These are phyloP conservation scores for Calonectria fujianensis DNA, from an alignment of 2,329 filamentous ascomycete species.

Conservation along the genomic window DNA sequence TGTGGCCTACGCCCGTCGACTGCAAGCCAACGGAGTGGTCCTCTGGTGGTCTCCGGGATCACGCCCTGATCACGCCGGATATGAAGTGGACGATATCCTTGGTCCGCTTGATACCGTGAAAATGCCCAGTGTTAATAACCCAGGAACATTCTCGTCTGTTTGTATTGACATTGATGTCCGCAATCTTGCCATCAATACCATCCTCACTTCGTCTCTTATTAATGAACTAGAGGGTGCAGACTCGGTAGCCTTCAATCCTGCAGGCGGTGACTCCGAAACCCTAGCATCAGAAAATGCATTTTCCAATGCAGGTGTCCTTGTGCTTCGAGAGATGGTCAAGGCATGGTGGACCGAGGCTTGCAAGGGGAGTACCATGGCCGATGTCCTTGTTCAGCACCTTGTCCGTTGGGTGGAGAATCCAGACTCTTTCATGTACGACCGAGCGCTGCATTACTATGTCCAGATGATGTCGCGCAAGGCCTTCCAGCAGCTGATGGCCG, in stretches of 20 bases:
- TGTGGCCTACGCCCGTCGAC: conserved; percentile 90
- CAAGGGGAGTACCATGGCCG: conserved; percentile 92
- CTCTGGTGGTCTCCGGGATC: conserved; percentile 96
- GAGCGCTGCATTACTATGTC: conserved; percentile 95
- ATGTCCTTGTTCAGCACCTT: conserved; percentile 97
- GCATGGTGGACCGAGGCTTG: conserved; percentile 98
- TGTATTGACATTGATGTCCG: conserved; percentile 96
- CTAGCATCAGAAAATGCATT: conserved; percentile 93
- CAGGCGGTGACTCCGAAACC: conserved; percentile 65
- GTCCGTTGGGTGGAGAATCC: conserved; percentile 98
- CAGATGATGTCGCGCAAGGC: conserved; percentile 99
- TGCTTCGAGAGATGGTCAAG: conserved; percentile 98
- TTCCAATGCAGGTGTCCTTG: conserved; percentile 90
- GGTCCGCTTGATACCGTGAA: conserved; percentile 89
- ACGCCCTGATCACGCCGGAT: conserved; percentile 94
- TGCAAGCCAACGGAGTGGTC: conserved; percentile 94
- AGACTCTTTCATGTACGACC: conserved; percentile 95
- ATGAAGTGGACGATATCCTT: conserved; percentile 93
- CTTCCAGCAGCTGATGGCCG: conserved; percentile 96
- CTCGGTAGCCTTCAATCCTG: conserved; percentile 85
- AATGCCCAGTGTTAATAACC: conserved; percentile 95
- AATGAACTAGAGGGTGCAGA: conserved; percentile 96
- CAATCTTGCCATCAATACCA: conserved; percentile 98
- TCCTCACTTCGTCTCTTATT: conserved; percentile 95
- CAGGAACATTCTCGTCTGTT: conserved; percentile 95